A percentile compares a stretch with the other conserved stretches of the same genome.
Evolutionary conservation across 176 grass and related monocot species (phyloP).

Genomic region (Triticum dicoccoides): DNA sequence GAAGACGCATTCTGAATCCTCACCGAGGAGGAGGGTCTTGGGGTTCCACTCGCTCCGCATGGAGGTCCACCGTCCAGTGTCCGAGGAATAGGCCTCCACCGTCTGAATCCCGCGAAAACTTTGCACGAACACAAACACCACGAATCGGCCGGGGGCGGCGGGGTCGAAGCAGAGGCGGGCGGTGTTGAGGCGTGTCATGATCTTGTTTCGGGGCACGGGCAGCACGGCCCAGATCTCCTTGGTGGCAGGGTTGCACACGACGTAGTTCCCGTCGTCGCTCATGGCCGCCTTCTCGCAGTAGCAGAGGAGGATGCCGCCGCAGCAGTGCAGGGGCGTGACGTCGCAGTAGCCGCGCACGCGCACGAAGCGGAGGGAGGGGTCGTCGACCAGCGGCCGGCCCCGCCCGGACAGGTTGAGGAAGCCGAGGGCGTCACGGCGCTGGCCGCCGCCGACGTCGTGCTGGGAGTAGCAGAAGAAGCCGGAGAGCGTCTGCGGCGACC

Average conservation of each 20-base stretch:
- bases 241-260: background rate
- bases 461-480: background rate
- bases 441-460: background rate
- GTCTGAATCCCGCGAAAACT: background rate
- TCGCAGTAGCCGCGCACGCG: no score
- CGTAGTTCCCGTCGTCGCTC: background rate
- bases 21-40: no score
- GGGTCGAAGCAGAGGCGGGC: background rate
- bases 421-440: background rate
- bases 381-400: background rate
- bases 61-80: no score
- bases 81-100: background rate
- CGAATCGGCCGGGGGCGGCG: background rate
- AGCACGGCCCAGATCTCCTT: background rate
- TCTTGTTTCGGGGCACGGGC: background rate
- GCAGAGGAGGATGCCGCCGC: background rate
- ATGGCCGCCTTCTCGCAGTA: background rate
- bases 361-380: background rate
- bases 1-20: no score
- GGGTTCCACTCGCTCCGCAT: no score
- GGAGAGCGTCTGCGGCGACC: background rate
- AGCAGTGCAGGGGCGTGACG: background rate
- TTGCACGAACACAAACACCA: background rate
- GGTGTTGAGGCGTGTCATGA: background rate
- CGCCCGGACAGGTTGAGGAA: background rate